These are phyloP conservation scores for Mycena maculata DNA, from an alignment of 768 basidiomycete species.

Conservation along the genomic window DNA sequence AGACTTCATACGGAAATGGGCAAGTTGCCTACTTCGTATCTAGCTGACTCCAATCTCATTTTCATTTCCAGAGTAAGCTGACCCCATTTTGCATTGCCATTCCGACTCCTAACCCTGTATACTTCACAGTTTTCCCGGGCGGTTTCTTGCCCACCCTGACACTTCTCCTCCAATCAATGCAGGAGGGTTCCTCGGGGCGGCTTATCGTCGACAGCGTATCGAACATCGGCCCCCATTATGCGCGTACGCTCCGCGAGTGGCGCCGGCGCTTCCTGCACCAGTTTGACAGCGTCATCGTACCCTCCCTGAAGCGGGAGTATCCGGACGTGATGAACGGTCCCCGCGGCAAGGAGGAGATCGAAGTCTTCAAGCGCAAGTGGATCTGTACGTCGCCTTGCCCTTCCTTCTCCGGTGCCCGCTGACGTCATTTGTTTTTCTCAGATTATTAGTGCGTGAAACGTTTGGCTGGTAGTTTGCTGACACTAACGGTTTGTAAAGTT, in stretches of 20 bases:
- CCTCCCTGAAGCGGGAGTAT: slow-evolving; percentile 69
- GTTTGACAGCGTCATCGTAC: slow-evolving; percentile 70
- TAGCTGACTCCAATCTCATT: not conserved
- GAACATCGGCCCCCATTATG: slow-evolving; percentile 64
- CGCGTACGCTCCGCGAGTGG: slow-evolving; percentile 87
- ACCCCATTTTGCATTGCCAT: not conserved
- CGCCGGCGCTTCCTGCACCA: slow-evolving; percentile 65
- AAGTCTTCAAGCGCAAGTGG: slow-evolving; percentile 83
- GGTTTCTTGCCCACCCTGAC: slow-evolving; percentile 76
- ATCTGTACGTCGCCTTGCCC: slow-evolving; percentile 59
- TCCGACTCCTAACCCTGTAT: not conserved
- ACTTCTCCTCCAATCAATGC: slow-evolving; percentile 62
- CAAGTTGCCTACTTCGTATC: slow-evolving; percentile 42
- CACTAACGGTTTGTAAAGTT: slow-evolving; percentile 48
- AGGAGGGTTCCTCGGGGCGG: slow-evolving; percentile 61
- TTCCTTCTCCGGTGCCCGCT: slow-evolving; percentile 4
- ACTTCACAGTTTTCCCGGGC: slow-evolving; percentile 70
- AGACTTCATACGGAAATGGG: slow-evolving; percentile 86
- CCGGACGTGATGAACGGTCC: slow-evolving; percentile 62
- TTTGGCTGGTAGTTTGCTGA: not conserved
- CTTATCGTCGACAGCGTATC: slow-evolving; percentile 73
- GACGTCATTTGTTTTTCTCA: slow-evolving; percentile 26
- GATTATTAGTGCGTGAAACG: slow-evolving; percentile 59
- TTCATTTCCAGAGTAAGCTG: slow-evolving; percentile 22
- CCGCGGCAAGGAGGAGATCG: slow-evolving; percentile 64